Percentiles rank a stretch among this genome's conserved stretches.
Evolutionary conservation across 345 rosid species (phyloP).

Genomic region (Laguncularia racemosa): DNA sequence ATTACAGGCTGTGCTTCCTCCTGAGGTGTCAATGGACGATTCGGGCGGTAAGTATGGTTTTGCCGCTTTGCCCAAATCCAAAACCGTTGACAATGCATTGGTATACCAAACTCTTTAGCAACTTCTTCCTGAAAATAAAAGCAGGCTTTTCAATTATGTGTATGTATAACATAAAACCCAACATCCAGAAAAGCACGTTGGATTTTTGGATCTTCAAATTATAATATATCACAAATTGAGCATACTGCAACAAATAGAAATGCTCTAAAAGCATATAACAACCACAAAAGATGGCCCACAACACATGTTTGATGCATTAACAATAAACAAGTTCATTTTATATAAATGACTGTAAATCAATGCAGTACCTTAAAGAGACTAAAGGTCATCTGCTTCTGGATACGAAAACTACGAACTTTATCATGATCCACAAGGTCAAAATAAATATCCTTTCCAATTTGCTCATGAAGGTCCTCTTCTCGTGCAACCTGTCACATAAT

Average conservation of each 20-base stretch:
- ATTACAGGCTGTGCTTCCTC: slow-evolving; percentile 85
- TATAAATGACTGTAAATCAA: too few species aligned
- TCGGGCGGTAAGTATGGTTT: slow-evolving; percentile 94
- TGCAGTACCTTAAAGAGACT: slow-evolving; percentile 60
- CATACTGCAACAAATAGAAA: background rate
- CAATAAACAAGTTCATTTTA: too few species aligned
- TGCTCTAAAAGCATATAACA: background rate
- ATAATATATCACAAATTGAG: too few species aligned
- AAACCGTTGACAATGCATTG: slow-evolving; percentile 78
- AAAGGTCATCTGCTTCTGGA: slow-evolving; percentile 80
- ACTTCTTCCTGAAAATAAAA: slow-evolving; percentile 68
- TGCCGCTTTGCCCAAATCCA: slow-evolving; percentile 99
- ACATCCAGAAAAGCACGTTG: background rate
- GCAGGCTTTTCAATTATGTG: background rate
- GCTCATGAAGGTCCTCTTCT: slow-evolving; percentile 77
- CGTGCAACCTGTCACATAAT: slow-evolving; percentile 50
- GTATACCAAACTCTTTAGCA: slow-evolving; percentile 88
- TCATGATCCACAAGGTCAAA: slow-evolving; percentile 99
- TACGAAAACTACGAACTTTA: slow-evolving; percentile 84
- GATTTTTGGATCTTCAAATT: too few species aligned
- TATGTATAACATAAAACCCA: background rate
- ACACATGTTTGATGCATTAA: too few species aligned
- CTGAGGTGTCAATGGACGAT: slow-evolving; percentile 69
- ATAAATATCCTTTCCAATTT: slow-evolving; percentile 86
- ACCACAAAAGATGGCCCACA: background rate